phyloP scores from a whole-genome alignment of 1,284 basidiomycete genomes.

The Pseudozyma pruni region DNA sequence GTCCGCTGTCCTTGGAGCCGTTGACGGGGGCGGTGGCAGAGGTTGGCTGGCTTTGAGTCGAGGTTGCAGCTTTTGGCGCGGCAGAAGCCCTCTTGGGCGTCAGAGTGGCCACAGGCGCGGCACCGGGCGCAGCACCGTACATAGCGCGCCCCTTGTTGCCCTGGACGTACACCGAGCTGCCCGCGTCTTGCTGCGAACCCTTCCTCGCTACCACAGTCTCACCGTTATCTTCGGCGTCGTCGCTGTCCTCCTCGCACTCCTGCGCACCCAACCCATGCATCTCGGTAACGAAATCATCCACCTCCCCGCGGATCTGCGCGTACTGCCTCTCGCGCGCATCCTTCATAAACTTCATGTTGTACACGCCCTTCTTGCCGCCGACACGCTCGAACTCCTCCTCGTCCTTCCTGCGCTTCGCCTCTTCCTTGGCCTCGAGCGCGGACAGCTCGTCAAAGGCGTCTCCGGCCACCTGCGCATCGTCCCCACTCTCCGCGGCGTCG shows the following conservation, averaged over 20 bases:
- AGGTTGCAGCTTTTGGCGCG: not conserved
- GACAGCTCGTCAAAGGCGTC: conserved; percentile 59
- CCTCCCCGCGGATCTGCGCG: conserved; percentile 40
- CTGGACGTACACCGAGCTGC: conserved; percentile 25
- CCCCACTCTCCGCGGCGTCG: conserved; percentile 2
- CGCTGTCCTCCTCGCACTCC: conserved; percentile 10
- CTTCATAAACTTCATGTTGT: conserved; percentile 68
- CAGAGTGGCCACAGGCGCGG: not conserved
- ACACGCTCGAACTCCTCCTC: conserved; percentile 43
- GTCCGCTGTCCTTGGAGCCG: not conserved
- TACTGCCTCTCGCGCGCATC: conserved; percentile 62
- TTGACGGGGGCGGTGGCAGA: not conserved
- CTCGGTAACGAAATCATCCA: conserved; percentile 53
- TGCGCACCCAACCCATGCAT: conserved; percentile 32
- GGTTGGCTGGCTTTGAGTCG: not conserved
- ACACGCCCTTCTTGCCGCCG: conserved; percentile 58
- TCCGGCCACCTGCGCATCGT: conserved; percentile 5
- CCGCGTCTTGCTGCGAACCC: not conserved
- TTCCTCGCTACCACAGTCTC: conserved; percentile 18
- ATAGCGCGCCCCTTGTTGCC: conserved; percentile 54
- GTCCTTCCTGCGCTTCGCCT: conserved; percentile 24
- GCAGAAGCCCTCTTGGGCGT: conserved; percentile 9
- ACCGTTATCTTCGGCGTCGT: conserved; percentile 15
- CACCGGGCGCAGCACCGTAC: conserved; percentile 34
- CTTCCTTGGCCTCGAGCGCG: conserved; percentile 43